These are phyloP conservation scores for Mortierella sp. DNA, from an alignment of 371 early-diverging fungal genomes.

Conservation along the genomic window DNA sequence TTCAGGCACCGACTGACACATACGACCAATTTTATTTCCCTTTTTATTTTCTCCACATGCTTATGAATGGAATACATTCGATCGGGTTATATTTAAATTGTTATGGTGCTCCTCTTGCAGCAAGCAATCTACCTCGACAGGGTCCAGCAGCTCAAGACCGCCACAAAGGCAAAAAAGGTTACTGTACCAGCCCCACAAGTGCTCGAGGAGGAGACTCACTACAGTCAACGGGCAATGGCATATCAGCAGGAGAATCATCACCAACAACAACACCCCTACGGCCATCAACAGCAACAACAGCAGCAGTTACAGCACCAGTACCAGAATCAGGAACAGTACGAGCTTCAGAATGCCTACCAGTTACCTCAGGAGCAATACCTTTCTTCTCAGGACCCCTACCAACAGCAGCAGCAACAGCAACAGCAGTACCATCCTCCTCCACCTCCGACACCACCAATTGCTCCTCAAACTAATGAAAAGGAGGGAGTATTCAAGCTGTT, in stretches of 20 bases:
- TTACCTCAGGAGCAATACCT: background rate
- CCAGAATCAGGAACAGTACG: constrained; percentile 10
- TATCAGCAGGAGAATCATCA: constrained; percentile 27
- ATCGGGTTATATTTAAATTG: background rate
- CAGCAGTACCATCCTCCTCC: constrained; percentile 20
- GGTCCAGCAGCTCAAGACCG: constrained; percentile 36
- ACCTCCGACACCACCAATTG: constrained; percentile 9
- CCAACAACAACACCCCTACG: background rate
- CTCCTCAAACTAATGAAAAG: background rate
- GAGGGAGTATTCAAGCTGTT: constrained; percentile 11
- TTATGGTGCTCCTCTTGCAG: background rate
- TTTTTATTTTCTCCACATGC: constrained; percentile 15
- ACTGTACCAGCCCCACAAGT: background rate
- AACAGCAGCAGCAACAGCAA: constrained; percentile 17
- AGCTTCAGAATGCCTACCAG: constrained; percentile 7
- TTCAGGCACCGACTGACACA: constrained; percentile 29
- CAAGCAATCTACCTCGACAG: constrained; percentile 54
- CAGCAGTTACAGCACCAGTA: constrained; percentile 5
- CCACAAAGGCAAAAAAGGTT: constrained; percentile 9
- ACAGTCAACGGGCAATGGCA: background rate
- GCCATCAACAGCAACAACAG: background rate
- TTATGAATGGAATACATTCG: background rate
- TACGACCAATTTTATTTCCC: background rate
- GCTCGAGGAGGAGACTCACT: background rate
- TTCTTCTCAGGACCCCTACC: background rate